phyloP scores from a whole-genome alignment of 2,329 filamentous ascomycete genomes.

The Fusarium sororula region DNA sequence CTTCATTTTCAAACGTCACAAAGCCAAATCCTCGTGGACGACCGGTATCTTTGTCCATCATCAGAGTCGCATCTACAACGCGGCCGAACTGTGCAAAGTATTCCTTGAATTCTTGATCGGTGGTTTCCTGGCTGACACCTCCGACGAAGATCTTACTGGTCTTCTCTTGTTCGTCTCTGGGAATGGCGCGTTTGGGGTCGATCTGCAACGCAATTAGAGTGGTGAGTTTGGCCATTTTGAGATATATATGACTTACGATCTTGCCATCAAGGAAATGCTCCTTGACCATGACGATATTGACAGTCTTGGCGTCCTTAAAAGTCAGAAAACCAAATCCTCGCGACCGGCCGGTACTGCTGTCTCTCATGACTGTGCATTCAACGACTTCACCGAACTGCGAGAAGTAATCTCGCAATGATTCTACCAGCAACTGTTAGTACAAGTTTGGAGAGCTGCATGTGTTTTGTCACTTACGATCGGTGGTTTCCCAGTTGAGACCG shows the following conservation, averaged over 20 bases:
- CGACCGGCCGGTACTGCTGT: constrained; percentile 91
- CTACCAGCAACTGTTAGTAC: constrained; percentile 57
- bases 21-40: constrained; percentile 96
- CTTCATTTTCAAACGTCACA: constrained; percentile 96
- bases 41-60: constrained; percentile 99
- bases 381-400: constrained; percentile 97
- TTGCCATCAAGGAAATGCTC: constrained; percentile 98
- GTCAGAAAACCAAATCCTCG: constrained; percentile 97
- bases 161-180: constrained; percentile 96
- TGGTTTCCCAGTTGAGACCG: constrained; percentile 98
- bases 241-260: constrained; percentile 73
- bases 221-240: not conserved
- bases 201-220: constrained; percentile 68
- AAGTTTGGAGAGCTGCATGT: not conserved
- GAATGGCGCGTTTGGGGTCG: constrained; percentile 96
- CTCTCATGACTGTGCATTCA: constrained; percentile 99
- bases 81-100: constrained; percentile 98
- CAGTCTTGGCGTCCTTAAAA: constrained; percentile 96
- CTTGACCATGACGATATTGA: constrained; percentile 99
- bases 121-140: constrained; percentile 96
- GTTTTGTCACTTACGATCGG: constrained; percentile 77
- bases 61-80: constrained; percentile 95
- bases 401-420: constrained; percentile 96
- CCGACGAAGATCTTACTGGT: constrained; percentile 99
- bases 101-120: constrained; percentile 93